These are phyloP conservation scores for Lepraria neglecta DNA, from an alignment of 495 filamentous ascomycete species.

Conservation along the genomic window DNA sequence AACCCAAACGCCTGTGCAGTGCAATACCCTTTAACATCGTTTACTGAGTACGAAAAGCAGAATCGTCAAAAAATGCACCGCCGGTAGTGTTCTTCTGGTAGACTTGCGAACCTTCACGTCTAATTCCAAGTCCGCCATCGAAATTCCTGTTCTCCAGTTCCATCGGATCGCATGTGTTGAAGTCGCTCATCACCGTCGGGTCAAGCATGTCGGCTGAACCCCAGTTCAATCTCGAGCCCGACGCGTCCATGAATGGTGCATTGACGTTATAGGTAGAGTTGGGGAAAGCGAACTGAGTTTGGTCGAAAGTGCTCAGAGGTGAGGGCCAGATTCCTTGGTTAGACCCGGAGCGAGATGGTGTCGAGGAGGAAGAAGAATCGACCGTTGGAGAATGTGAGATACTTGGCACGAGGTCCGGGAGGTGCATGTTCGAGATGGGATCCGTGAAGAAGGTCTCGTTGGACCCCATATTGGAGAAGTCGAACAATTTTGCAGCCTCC, in stretches of 20 bases:
- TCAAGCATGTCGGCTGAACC: conserved; percentile 2
- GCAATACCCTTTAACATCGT: neutral
- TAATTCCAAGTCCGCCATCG: neutral
- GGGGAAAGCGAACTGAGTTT: neutral
- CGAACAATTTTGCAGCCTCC: conserved; percentile 3
- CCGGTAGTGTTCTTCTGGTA: neutral
- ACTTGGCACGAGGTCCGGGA: neutral
- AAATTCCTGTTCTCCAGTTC: neutral
- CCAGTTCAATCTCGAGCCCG: neutral
- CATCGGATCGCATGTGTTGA: neutral
- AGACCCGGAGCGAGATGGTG: neutral
- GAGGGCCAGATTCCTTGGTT: conserved; percentile 1
- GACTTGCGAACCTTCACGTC: neutral
- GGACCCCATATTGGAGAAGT: conserved; percentile 1
- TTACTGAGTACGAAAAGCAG: neutral
- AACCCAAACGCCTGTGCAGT: neutral
- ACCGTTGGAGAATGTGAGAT: conserved; percentile 3
- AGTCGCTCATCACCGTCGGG: conserved; percentile 1
- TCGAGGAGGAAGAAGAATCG: conserved; percentile 2
- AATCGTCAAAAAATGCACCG: conserved; percentile 1
- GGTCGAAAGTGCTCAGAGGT: neutral
- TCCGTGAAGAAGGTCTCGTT: conserved; percentile 3
- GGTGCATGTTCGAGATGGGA: neutral
- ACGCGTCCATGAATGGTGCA: neutral
- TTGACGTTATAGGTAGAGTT: neutral